A percentile compares a stretch with the other conserved stretches of the same genome.
These are phyloP conservation scores for Fusarium sp. DNA, from an alignment of 2,329 filamentous ascomycete genomes.

Conservation along the genomic window DNA sequence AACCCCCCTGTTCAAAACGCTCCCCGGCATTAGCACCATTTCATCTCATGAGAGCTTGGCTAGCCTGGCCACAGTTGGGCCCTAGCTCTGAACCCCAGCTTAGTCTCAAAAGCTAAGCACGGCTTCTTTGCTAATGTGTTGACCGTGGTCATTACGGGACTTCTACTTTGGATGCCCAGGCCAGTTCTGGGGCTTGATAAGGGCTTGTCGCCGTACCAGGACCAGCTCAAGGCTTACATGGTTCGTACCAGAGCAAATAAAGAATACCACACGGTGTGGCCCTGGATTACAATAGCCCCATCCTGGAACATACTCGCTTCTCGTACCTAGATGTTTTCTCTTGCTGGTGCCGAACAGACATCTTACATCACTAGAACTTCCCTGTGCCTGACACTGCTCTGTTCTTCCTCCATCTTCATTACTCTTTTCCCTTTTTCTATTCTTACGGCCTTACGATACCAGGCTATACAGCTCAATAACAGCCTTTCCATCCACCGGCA, in stretches of 20 bases:
- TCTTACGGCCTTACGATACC: conserved; percentile 24
- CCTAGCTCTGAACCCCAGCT: conserved; percentile 35
- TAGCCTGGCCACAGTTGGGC: conserved; percentile 29
- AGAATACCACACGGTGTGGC: conserved; percentile 41
- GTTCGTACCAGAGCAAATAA: conserved; percentile 39
- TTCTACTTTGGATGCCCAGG: conserved; percentile 27
- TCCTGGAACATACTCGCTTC: conserved; percentile 31
- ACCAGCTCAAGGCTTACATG: conserved; percentile 33
- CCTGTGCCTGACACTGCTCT: conserved; percentile 21
- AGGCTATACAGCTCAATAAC: conserved; percentile 23
- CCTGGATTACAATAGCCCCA: conserved; percentile 33
- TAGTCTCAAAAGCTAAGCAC: conserved; percentile 35
- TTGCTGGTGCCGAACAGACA: conserved; percentile 36
- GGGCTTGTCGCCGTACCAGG: conserved; percentile 30
- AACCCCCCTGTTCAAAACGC: conserved; percentile 37
- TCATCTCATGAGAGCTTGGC: conserved; percentile 29
- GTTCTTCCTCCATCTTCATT: conserved; percentile 31
- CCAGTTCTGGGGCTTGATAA: conserved; percentile 42
- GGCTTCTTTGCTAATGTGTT: conserved; percentile 32
- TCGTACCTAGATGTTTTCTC: conserved; percentile 33
- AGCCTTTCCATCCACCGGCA: conserved; percentile 14
- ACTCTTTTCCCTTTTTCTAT: conserved; percentile 25
- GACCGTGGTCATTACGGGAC: conserved; percentile 36
- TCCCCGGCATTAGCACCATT: conserved; percentile 35
- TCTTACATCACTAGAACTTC: conserved; percentile 40